phyloP scores from a whole-genome alignment of 139 green algal genomes.

The Parachlorella kessleri region DNA sequence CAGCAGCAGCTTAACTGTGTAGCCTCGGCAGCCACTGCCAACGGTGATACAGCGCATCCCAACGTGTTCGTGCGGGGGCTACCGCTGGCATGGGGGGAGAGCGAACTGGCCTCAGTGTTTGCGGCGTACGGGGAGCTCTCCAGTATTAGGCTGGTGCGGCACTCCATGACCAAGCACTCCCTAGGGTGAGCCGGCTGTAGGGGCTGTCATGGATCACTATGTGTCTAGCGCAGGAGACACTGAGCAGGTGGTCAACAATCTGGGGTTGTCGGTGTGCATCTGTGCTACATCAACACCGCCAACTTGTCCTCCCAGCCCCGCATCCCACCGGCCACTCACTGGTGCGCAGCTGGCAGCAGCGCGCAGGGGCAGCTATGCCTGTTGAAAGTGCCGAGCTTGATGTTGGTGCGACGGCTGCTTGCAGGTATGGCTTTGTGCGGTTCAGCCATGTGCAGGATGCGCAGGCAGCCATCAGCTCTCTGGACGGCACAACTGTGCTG shows the following conservation, averaged over 20 bases:
- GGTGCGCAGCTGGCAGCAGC: no score
- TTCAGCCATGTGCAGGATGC: slow-evolving; percentile 22
- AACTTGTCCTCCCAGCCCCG: no score
- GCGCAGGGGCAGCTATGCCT: no score
- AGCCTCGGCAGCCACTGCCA: background rate
- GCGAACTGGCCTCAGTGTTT: slow-evolving; percentile 38
- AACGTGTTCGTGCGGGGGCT: slow-evolving; percentile 44
- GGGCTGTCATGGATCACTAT: no score
- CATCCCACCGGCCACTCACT: no score
- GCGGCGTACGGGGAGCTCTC: slow-evolving; percentile 29
- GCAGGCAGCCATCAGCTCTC: slow-evolving; percentile 25
- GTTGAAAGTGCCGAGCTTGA: no score
- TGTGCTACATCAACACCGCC: no score
- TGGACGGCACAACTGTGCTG: slow-evolving; percentile 31
- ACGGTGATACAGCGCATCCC: background rate
- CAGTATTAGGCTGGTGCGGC: slow-evolving; percentile 34
- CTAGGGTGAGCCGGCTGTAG: slow-evolving; percentile 24
- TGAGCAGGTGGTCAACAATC: no score
- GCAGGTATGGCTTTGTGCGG: slow-evolving; percentile 49
- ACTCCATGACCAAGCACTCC: slow-evolving; percentile 38
- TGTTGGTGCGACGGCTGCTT: background rate
- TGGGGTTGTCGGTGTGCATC: no score
- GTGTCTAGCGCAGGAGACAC: no score
- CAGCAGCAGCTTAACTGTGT: background rate
- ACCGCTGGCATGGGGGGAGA: slow-evolving; percentile 41